Base-by-base conservation (phyloP, 2,329 filamentous ascomycete species). In the Fusarium nygamai region DNA sequence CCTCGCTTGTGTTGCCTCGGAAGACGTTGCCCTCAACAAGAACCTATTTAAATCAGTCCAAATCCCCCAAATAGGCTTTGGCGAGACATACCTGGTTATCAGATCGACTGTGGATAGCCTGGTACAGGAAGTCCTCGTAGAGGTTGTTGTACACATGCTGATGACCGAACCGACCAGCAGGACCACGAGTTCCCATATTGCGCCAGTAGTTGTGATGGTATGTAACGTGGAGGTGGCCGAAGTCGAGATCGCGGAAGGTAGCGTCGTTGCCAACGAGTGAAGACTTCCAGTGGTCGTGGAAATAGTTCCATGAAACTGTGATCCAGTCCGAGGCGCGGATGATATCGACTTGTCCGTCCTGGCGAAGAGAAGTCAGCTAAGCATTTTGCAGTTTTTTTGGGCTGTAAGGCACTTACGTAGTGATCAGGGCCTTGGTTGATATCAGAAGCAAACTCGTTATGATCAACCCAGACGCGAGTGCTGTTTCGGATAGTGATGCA, bases 121-220 rank as follows among this genome's bases (percentile, higher is more conserved):
- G 85, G 75, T 86, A 85, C 14, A 81, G 77, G 67, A 84, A 86
- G 70, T 86, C 84, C 53, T 84, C 82, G 74, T 87, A 87, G 17
- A 85, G 78, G 75, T 87, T 87, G 79, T 84, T 88, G 78, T 86
- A 88, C 59, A 88, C 69, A 64, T 88, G 86, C 64, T 85, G 85
- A 60, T 84, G 83, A 5, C 86, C 86, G 74, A 88, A 88, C 6
- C 86, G 84, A 6, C 85, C 84, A 7, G 86, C 85, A 3, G 86
- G 86, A 0, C 85, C 85, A 13, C 86, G 82, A 0, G 86, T 88
- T 50, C 85, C 85, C 64, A 80, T 77, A 69, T 86, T 84, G 29
- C 77, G 74, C 85, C 84, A 87, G 78, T 85, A 80, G 80, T 88
- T 88, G 76, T 88, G 85, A 74, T 87, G 85, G 69, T 87, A 87